Evolutionary conservation across 805 yeast species (phyloP), one percentile per base, ranked within the genome.

Genomic region (Yamadazyma paraphyllophila): DNA sequence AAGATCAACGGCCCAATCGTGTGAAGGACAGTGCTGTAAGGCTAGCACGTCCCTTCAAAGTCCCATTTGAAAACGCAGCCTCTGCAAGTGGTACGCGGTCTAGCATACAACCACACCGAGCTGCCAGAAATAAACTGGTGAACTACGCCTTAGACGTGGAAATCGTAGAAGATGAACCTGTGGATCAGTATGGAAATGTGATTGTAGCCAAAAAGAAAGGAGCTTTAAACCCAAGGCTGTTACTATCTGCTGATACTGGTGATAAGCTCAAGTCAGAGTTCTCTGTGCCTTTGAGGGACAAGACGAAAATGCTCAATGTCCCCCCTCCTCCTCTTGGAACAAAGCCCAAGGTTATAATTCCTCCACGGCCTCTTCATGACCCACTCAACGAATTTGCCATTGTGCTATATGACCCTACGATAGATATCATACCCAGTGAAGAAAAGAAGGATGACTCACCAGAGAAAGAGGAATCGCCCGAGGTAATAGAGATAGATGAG

Each of bases 341-440:
- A 47, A 79, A 85, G 50, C 78, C 85, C 32, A 79, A 81, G 50
- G 77, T 81, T 1, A 71, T 79, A 1, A 66, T 88, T 43, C 86
- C 88, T n/a, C 96, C 98, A 3, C 70, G 90, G 47, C 95, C 99
- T 1, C 72, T 94, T n/a, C 95, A 92, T 61, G 99, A 94, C 66
- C 99, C 99, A 0, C 76, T 84, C 36, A 90, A 85, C 49, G 97
- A 94, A 61, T 83, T 88, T 57, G 97, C 99, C 2, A 88, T 94
- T 45, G 97, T 94, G 1, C 71, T 94, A 37, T 94, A 89, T 59
- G 99, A 94, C 63, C 99, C 99, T 0, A 88, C 98, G 0, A 83
- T 92, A 2, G 98, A 94, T 59, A 77, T 55, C 20, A 56, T 70
- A 32, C 73, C 73, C 2, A 16, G 43, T 14, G 49, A 43, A 6